These are phyloP conservation scores for Sarcocystis neurona DNA, from an alignment of 169 alveolate genomes.

Conservation along the genomic window DNA sequence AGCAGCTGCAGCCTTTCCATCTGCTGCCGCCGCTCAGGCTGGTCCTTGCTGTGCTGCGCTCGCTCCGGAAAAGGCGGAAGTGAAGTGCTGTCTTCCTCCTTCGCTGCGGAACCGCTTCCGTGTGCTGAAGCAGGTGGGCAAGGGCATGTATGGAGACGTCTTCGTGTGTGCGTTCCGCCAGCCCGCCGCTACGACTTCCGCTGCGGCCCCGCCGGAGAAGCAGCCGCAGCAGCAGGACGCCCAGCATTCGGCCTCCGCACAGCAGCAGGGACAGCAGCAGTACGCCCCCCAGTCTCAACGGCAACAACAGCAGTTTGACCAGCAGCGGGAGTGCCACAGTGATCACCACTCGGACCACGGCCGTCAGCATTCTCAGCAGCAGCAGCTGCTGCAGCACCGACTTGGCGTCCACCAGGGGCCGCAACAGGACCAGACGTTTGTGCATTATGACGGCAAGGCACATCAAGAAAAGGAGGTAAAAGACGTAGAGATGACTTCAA, in stretches of 20 bases:
- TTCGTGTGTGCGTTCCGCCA: slow-evolving; percentile 11
- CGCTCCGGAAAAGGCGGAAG: slow-evolving; percentile 7
- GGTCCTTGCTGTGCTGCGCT: background rate
- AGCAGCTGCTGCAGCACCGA: no score
- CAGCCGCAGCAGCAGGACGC: background rate
- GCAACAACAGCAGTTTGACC: no score
- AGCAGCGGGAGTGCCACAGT: no score
- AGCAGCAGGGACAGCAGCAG: no score
- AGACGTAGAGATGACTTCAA: no score
- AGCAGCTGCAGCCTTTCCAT: background rate
- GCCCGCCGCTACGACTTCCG: background rate
- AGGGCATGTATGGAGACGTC: slow-evolving; percentile 40
- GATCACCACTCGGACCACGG: no score
- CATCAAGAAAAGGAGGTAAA: no score
- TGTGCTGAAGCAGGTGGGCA: background rate
- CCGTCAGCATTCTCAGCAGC: no score
- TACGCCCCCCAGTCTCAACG: no score
- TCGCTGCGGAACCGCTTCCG: slow-evolving; percentile 6
- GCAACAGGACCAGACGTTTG: no score
- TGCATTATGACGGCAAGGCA: no score
- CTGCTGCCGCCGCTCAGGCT: background rate
- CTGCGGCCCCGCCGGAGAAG: background rate
- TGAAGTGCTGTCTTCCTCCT: background rate
- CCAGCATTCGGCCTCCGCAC: background rate
- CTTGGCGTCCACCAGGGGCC: no score